Conservation (phyloP, 345 rosid species). For the Euphorbia tirucalli region DNA sequence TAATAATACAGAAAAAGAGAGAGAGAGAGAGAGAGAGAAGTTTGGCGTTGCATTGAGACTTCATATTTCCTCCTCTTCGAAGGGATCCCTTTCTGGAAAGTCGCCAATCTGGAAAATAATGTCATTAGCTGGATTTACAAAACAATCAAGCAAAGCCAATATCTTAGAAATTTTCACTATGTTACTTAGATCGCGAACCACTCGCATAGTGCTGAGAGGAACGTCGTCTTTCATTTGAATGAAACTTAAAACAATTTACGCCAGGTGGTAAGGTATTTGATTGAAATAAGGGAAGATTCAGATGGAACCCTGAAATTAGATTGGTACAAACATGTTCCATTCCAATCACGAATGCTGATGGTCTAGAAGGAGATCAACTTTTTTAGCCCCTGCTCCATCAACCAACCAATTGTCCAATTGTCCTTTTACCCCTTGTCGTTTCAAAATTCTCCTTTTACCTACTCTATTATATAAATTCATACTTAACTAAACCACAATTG, state of each 20-base stretch:
- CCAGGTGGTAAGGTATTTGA: neutral
- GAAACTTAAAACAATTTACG: neutral
- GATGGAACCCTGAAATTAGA: neutral
- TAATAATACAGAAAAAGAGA: neutral
- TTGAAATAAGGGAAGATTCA: too few relatives aligned
- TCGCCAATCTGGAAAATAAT: conserved; percentile 68
- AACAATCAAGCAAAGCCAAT: neutral
- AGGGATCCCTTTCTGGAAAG: conserved; percentile 79
- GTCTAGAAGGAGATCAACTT: too few relatives aligned
- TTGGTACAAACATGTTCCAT: neutral
- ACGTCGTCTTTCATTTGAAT: neutral
- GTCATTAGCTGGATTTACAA: neutral
- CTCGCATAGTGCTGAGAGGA: too few relatives aligned
- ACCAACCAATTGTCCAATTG: too few relatives aligned
- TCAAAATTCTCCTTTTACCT: too few relatives aligned
- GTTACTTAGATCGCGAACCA: too few relatives aligned
- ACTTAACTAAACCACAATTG: too few relatives aligned
- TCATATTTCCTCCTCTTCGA: conserved; percentile 81
- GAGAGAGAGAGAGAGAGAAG: too few relatives aligned
- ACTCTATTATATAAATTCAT: too few relatives aligned
- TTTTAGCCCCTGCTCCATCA: too few relatives aligned
- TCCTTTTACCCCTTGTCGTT: too few relatives aligned
- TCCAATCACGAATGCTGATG: neutral
- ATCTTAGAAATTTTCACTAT: neutral
- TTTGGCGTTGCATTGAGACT: neutral